Conservation (phyloP, 352 stramenopile species). For the Phytopythium delawarense region DNA sequence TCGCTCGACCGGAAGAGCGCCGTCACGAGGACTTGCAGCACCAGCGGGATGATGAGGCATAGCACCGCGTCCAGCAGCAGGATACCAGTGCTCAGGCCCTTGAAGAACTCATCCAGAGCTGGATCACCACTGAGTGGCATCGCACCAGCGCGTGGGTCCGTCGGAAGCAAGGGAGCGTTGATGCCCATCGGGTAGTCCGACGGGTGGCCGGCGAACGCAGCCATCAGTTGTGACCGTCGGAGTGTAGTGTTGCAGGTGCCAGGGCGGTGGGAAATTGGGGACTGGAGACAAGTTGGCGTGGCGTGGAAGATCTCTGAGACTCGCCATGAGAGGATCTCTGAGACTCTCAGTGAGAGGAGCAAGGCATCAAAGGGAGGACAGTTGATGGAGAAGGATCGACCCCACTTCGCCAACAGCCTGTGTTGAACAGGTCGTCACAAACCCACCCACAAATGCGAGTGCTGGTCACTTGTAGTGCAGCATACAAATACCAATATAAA, state of each 20-base stretch:
- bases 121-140: neutral
- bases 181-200: constrained; percentile 10
- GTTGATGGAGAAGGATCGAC: too few relatives aligned
- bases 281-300: neutral
- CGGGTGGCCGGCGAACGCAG: constrained; percentile 4
- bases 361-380: too few relatives aligned
- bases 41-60: constrained; percentile 33
- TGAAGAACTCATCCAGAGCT: constrained; percentile 17
- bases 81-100: constrained; percentile 30
- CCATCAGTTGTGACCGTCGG: neutral
- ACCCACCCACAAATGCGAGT: neutral
- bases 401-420: too few relatives aligned
- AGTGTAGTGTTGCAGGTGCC: neutral
- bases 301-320: too few relatives aligned
- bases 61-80: constrained; percentile 39
- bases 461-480: neutral
- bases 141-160: neutral
- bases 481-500: neutral
- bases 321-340: too few relatives aligned
- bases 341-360: too few relatives aligned
- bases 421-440: too few relatives aligned
- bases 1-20: neutral
- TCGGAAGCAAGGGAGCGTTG: neutral
- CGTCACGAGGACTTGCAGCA: neutral
- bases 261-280: neutral